Base-by-base conservation (phyloP, 257 asterid genomes). In the Plectranthus barbatus region DNA sequence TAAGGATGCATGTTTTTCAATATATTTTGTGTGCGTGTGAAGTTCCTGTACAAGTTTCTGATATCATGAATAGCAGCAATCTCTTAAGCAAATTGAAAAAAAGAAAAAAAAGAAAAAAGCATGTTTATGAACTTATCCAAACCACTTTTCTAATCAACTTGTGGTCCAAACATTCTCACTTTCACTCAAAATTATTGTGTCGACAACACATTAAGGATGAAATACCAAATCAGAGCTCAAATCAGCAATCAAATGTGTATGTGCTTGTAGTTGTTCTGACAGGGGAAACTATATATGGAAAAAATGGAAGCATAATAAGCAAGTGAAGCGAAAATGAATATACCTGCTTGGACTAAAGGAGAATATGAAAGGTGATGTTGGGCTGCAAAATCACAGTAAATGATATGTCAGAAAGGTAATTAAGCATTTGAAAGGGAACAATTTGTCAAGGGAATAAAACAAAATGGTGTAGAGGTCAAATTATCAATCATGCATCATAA, bases 281-380 rank as follows among this genome's bases (percentile, higher is more conserved):
- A 39, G 36, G 24, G 13, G 12, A 41, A 41, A 14, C 12, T 4
- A n/a, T 58, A n/a, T 14, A 12, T 31, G 7, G n/a, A n/a, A n/a
- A 31, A 10, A 2, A 51, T 6, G 15, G 29, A 19, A 56, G 48
- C 10, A 55, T 17, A 34, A n/a, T 20, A 44, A 50, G 23, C 48
- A 19, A 47, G 7, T 33, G n/a, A 52, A 50, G 61, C n/a, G 42
- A 8, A 6, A 40, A 31, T 29, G 39, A 70, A 9, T 6, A 67
- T 85, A 90, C 99, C 97, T 90, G 99, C 91, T 87, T 18, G 99
- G 97, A 67, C 99, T 93, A 70, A 90, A 13, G 99, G 96, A 33
- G 99, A 90, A 74, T 93, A 93, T 20, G 99, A 85, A n/a, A 0
- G 96, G 97, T 1, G 99, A 92, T 18, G 99, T 90, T 4, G 99